A percentile compares a stretch with the other conserved stretches of the same genome.
These are phyloP conservation scores for Dryas drummondii DNA, from an alignment of 306 rosid genomes.

Conservation along the genomic window DNA sequence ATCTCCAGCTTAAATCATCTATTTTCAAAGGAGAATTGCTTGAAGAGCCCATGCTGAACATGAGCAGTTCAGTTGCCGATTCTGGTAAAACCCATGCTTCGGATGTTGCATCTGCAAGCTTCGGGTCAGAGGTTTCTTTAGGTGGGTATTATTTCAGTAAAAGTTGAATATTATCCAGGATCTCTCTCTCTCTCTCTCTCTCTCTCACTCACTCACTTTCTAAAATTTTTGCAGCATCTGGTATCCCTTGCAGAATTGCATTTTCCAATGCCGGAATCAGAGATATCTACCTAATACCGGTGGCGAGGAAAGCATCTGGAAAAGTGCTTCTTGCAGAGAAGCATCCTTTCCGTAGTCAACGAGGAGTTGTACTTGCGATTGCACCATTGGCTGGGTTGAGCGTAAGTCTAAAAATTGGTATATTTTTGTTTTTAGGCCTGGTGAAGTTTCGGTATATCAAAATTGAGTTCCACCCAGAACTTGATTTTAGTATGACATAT, in stretches of 20 bases:
- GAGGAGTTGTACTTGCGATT: constrained; percentile 80
- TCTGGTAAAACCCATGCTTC: constrained; percentile 45
- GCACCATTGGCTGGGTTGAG: constrained; percentile 76
- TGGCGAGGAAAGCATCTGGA: constrained; percentile 49
- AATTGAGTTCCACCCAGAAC: not conserved
- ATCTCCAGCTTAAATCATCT: constrained; percentile 59
- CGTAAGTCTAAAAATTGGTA: constrained; percentile 47
- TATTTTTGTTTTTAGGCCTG: constrained; percentile 19
- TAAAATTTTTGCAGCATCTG: constrained; percentile 50
- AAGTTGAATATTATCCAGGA: constrained; percentile 9
- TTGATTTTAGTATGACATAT: not conserved
- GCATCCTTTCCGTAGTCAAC: constrained; percentile 78
- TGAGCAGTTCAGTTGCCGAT: constrained; percentile 37
- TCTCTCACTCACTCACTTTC: constrained; percentile 7
- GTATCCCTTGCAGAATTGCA: constrained; percentile 69
- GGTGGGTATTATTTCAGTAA: constrained; percentile 39
- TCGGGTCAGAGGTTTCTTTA: constrained; percentile 82
- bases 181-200: constrained; percentile 1
- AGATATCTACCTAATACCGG: constrained; percentile 64
- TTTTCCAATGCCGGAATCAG: constrained; percentile 78
- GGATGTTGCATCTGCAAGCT: constrained; percentile 62
- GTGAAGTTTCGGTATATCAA: not conserved
- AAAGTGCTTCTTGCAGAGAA: constrained; percentile 75
- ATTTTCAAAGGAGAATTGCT: constrained; percentile 46
- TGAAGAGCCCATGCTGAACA: constrained; percentile 44